Evolutionary conservation across 805 yeast species (phyloP), one percentile per base, ranked within the genome.

Genomic region (Cyberlindnera amylophila): DNA sequence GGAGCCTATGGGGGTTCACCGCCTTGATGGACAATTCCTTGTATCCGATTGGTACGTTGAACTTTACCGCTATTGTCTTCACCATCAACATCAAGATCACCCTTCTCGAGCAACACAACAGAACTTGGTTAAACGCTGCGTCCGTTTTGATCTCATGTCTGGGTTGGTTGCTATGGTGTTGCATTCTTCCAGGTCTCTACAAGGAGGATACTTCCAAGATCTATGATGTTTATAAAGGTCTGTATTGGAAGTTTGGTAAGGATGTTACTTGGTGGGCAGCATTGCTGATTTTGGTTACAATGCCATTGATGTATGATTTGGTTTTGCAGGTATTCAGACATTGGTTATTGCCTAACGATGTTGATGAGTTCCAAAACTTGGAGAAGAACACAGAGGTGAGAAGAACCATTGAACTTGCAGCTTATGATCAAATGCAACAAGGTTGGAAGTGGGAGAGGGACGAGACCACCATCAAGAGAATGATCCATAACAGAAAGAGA

Each of bases 241-340:
- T 93, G 36, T 70, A 72, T 44, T 63, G 79, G 37, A 78, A 78
- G 39, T 88, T 87, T 66, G 98, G 98, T 17, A 63, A 51, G 16
- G 97, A 93, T 58, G 60, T 70, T n/a, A 72, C 86, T 1, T 91
- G 89, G 79, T 93, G 98, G 98, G 86, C 87, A 1, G 63, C 87
- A 0, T 64, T 86, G 27, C 56, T 87, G 24, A 71, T 81, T 2
- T 58, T 85, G 15, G 60, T 70, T 1, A 64, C 76, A 0, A 67
- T 86, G 40, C 84, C 91, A 2, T 51, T 86, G 12, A 62, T 80
- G 30, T 65, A 85, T 45, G 98, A 93, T 58, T 62, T 86, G 31
- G 57, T 83, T 5, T 59, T 79, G 39, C 80, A 82, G 49, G 72
- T 81, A 1, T 52, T 80, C 34, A 75, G 80, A 49, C 69, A 68